phyloP scores from a whole-genome alignment of 352 stramenopile genomes.

The Pythium dissotocum region DNA sequence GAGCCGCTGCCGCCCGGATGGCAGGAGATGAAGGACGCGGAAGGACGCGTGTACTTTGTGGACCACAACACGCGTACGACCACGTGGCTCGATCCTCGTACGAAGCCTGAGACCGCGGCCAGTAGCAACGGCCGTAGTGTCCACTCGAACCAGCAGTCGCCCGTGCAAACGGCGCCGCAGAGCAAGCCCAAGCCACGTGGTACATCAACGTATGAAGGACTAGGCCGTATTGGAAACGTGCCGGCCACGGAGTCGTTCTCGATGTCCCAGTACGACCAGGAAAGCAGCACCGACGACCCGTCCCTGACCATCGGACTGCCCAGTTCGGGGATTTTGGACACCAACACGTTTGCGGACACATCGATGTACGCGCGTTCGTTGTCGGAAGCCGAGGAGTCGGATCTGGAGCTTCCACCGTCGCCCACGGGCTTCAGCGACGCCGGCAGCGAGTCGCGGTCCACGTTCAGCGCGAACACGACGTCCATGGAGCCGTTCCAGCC shows the following conservation, averaged over 20 bases:
- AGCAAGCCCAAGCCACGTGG: not conserved
- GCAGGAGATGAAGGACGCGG: constrained; percentile 76
- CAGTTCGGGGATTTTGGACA: constrained; percentile 2
- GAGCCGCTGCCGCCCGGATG: constrained; percentile 71
- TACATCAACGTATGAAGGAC: constrained; percentile 14
- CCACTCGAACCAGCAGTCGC: not conserved
- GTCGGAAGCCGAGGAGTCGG: constrained; percentile 23
- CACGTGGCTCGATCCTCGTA: constrained; percentile 80
- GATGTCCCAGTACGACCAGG: constrained; percentile 6
- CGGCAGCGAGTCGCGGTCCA: not conserved
- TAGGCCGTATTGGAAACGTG: constrained; percentile 16
- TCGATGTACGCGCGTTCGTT: constrained; percentile 5
- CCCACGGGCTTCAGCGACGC: not conserved
- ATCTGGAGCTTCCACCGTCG: constrained; percentile 12
- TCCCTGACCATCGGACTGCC: constrained; percentile 27
- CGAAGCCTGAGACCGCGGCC: constrained; percentile 21
- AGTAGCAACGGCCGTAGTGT: not conserved
- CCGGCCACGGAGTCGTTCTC: not conserved
- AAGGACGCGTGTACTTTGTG: constrained; percentile 83
- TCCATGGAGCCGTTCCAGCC: constrained; percentile 26
- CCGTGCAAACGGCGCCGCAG: not conserved
- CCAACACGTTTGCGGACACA: not conserved
- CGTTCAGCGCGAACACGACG: not conserved
- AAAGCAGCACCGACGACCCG: not conserved
- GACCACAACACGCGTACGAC: constrained; percentile 76